Base-by-base conservation (phyloP, 768 basidiomycete genomes). In the Neoboletus brunneissimus region DNA sequence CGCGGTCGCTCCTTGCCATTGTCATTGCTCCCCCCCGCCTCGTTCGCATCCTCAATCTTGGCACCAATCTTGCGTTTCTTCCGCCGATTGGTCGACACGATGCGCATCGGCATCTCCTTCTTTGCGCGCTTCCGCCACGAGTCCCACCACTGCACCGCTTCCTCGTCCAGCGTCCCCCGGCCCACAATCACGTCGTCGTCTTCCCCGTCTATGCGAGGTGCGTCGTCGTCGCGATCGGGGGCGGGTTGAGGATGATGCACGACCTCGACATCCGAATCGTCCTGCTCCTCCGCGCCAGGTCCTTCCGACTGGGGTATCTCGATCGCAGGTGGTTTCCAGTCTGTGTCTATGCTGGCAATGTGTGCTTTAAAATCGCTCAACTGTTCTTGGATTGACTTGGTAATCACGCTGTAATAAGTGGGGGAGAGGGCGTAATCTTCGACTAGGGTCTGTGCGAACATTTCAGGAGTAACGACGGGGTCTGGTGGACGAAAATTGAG, bases 311-410 rank as follows among this genome's bases (percentile, higher is more conserved):
- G 61, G 35, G 56, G 25, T 45, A 66, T 60, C 44, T 73, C 72
- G 12, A 61, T 58, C 22, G 58, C 10, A 20, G 64, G 59, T 31
- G 62, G 64, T 53, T 50, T 62, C 64, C 64, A 66, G 43, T 81
- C 80, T 1, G 72, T 76, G 41, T 86, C 86, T 63, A 82, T 79
- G 43, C 77, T 75, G 15, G 77, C 73, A 31, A 80, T 81, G 66
- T 91, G 88, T 1, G 84, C 82, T 71, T 85, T 85, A 68, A 81
- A 91, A 67, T 94, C 91, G 58, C 81, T 81, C 43, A 98, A 75
- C 64, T 97, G 93, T 64, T 96, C 94, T 59, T 92, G 86, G 56
- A 99, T 96, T 18, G 86, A 77, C 68, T 90, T 88, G 43, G 84
- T 77, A 69, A 97, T 94, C 46, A 85, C 70, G 20, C 73, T 62